Base-by-base conservation (phyloP, 371 early-diverging fungal species). In the Syncephalastrum contaminatum region DNA sequence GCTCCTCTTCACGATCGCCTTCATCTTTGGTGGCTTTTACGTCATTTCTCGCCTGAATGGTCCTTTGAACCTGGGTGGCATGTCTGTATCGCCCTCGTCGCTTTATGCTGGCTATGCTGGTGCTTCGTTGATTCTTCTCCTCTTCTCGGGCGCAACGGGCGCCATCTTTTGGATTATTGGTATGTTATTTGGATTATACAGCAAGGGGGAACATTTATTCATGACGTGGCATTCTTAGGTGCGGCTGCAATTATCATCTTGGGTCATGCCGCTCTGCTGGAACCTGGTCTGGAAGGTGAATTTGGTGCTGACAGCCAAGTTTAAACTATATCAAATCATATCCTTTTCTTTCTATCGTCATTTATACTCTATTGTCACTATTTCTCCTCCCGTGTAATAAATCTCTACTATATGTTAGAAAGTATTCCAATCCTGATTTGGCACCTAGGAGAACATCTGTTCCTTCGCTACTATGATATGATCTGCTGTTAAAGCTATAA, bases 161-260 rank as follows among this genome's bases (percentile, higher is more conserved):
- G 77, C 81, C 20, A 69, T 88, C 40, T 87, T 88, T 45, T 88
- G 87, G 87, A 80, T 87, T 54, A 69, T 85, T 56, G 85, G 85
- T 81, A 77, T 56, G 74, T 68, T 46, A 21, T 41, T 6, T 24
- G 7, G 21, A 30, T 6, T 10, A 10, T 30, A 30, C 10, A 10
- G 8, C 8, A 6, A 8, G 36, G 36, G 36, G 10, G 20, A 30
- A 10, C 36, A 49, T 30, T 19, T 48, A 16, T n/a, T 20, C 21
- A 21, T 45, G 14, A 51, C 47, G 12, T 51, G 4, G 10, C 20
- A 48, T 30, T 58, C 21, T 44, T 56, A 84, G 83, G 84, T 48
- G 86, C 85, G 39, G 82, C 83, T 48, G 85, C 83, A 43, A 60
- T 84, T 14, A 63, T 78, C 27, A 74, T 87, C 53, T 57, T 84